Evolutionary conservation across 208 protist species (phyloP), one percentile per base, ranked within the genome.

Genomic region (Trypanosoma rangeli): DNA sequence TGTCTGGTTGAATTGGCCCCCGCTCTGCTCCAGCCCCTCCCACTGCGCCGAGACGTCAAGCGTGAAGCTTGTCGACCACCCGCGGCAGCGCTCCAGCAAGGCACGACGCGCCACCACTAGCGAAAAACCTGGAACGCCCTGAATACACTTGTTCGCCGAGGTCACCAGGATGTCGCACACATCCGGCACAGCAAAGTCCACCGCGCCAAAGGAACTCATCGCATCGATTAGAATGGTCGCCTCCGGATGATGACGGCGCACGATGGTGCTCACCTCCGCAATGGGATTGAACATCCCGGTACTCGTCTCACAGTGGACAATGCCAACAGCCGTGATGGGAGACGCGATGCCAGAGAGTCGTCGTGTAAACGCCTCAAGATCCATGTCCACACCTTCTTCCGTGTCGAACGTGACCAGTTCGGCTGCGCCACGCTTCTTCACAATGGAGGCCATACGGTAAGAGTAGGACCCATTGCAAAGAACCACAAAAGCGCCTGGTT

Each of bases 301-400:
- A 59, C 79, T 86, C 10, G 86, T 92, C 73, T 92, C 86, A 48
- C 76, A 80, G 76, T 92, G 86, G n/a, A 92, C 86, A 16, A 85
- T 65, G 18, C 77, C 80, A 33, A 92, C 78, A 16, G 70, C 83
- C 7, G 68, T 78, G 24, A 85, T 24, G 16, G 52, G 55, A 16
- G 37, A 31, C 4, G 12, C 39, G 0, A 86, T 42, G 0, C 35
- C 31, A 26, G 60, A 20, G 10, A 91, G 42, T 20, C 57, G 16
- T 10, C 44, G 22, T 42, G 82, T 71, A 26, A 83, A 67, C 16
- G 52, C 68, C 5, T 56, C 57, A 12, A 85, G 50, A 39, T 83
- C 70, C 29, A 80, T 49, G 26, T 82, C 71, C 0, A 56, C 64
- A 22, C 74, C 77, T 55, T 89, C 84, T 20, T 74, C 67, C 52